These are phyloP conservation scores for Phytophthora pistaciae DNA, from an alignment of 352 stramenopile genomes.

Conservation along the genomic window DNA sequence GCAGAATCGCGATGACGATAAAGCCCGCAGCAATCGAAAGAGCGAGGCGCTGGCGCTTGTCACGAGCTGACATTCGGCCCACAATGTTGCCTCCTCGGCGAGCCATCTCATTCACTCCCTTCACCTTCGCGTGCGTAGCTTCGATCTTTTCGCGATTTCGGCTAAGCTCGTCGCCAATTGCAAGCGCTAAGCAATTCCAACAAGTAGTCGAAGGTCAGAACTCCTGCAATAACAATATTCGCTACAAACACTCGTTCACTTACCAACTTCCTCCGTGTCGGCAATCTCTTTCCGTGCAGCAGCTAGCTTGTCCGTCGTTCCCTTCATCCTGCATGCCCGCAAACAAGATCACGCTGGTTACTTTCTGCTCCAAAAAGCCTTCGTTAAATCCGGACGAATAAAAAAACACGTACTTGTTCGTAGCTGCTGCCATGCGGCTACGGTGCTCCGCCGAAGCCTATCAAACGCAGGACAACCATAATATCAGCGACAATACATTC, in stretches of 20 bases:
- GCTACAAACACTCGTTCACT: conserved; percentile 11
- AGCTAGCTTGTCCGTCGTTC: conserved; percentile 84
- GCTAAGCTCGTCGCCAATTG: conserved; percentile 84
- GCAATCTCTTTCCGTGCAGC: conserved; percentile 81
- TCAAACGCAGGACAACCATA: conserved; percentile 20
- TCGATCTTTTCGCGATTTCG: conserved; percentile 90
- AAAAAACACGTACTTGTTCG: conserved; percentile 68
- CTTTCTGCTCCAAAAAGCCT: not conserved
- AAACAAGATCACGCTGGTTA: not conserved
- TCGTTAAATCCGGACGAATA: not conserved
- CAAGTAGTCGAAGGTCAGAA: not conserved
- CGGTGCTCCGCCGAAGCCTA: conserved; percentile 78
- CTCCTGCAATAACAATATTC: not conserved
- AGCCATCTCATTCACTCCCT: conserved; percentile 88
- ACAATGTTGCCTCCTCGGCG: conserved; percentile 85
- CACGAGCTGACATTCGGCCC: conserved; percentile 83
- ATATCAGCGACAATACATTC: not conserved
- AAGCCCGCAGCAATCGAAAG: conserved; percentile 79
- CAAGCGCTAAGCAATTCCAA: conserved; percentile 51
- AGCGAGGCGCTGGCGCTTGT: conserved; percentile 83
- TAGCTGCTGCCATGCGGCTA: conserved; percentile 81
- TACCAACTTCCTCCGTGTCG: conserved; percentile 90
- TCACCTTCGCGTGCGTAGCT: conserved; percentile 85
- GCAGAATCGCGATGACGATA: conserved; percentile 83
- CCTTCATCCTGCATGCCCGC: conserved; percentile 70